These are phyloP conservation scores for Cyberlindnera bimundalis DNA, from an alignment of 805 yeast genomes.

Conservation along the genomic window DNA sequence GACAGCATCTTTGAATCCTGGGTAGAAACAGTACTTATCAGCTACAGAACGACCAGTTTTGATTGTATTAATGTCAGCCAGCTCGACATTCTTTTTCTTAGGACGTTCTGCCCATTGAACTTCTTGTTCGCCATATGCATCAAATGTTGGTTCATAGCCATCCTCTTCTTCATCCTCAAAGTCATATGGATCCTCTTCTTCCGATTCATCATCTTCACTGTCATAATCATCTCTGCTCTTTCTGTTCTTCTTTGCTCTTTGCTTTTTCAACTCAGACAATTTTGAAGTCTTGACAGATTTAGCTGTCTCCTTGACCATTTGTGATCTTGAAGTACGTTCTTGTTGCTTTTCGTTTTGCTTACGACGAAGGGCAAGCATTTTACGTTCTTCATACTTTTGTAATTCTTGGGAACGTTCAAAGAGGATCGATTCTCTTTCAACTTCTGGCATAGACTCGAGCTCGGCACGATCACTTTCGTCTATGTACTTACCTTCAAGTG, in stretches of 20 bases:
- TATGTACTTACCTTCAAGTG: slow-evolving; percentile 86
- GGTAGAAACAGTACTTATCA: slow-evolving; percentile 74
- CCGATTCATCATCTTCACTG: slow-evolving; percentile 43
- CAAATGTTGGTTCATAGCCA: slow-evolving; percentile 39
- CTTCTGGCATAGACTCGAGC: slow-evolving; percentile 75
- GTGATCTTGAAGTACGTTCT: slow-evolving; percentile 35
- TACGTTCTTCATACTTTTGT: slow-evolving; percentile 83
- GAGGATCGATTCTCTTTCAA: slow-evolving; percentile 85
- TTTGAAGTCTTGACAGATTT: slow-evolving; percentile 44
- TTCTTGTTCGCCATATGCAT: slow-evolving; percentile 40
- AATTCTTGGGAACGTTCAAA: slow-evolving; percentile 91
- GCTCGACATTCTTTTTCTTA: slow-evolving; percentile 43
- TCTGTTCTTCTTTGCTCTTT: slow-evolving; percentile 61
- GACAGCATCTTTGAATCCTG: slow-evolving; percentile 68
- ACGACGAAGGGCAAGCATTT: slow-evolving; percentile 79
- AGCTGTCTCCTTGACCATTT: slow-evolving; percentile 27
- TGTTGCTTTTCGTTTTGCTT: slow-evolving; percentile 44
- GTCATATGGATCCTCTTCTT: slow-evolving; percentile 36
- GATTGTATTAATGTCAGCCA: slow-evolving; percentile 66
- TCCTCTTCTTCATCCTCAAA: slow-evolving; percentile 43
- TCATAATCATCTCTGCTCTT: slow-evolving; percentile 36
- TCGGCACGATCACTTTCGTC: slow-evolving; percentile 71
- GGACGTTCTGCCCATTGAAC: slow-evolving; percentile 48
- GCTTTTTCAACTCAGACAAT: slow-evolving; percentile 70
- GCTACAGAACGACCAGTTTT: slow-evolving; percentile 76